Percentiles rank a stretch among this genome's conserved stretches.
Conservation (phyloP, 352 stramenopile species). For the Globisporangium yorkense region DNA sequence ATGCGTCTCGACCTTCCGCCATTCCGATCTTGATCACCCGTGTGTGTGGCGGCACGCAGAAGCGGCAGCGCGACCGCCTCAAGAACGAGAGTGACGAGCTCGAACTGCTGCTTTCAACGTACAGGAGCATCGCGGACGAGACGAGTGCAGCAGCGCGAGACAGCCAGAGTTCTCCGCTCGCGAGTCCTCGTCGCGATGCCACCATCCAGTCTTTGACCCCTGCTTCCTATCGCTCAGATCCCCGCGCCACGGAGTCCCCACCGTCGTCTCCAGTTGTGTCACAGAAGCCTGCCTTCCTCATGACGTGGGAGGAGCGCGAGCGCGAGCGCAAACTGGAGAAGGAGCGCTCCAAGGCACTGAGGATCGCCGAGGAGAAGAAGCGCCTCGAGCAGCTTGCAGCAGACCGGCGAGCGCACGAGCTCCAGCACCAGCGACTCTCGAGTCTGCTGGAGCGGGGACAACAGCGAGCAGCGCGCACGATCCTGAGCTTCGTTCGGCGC, state of each 20-base stretch:
- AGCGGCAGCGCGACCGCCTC: conserved; percentile 29
- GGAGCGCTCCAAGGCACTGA: conserved; percentile 39
- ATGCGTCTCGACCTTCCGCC: not conserved
- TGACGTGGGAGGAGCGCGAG: conserved; percentile 73
- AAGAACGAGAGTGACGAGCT: conserved; percentile 50
- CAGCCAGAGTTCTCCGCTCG: not conserved
- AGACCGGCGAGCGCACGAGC: conserved; percentile 22
- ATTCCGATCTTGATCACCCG: no score
- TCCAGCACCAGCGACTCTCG: conserved; percentile 9
- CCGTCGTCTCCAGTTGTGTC: not conserved
- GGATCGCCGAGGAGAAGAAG: conserved; percentile 62
- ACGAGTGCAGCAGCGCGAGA: not conserved
- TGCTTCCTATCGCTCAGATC: not conserved
- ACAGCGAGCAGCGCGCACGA: conserved; percentile 15
- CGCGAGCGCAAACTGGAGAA: conserved; percentile 51
- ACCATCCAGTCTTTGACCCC: not conserved
- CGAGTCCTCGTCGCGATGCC: not conserved
- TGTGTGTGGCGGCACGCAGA: conserved; percentile 13
- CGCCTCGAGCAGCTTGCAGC: conserved; percentile 31
- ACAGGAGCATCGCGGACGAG: conserved; percentile 36
- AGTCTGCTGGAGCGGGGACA: conserved; percentile 13
- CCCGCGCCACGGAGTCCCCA: not conserved
- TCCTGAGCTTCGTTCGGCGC: conserved; percentile 25
- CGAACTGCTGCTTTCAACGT: conserved; percentile 44
- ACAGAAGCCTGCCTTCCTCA: conserved; percentile 54